Conservation (phyloP, 306 rosid genomes). For the Biancaea sappan region DNA sequence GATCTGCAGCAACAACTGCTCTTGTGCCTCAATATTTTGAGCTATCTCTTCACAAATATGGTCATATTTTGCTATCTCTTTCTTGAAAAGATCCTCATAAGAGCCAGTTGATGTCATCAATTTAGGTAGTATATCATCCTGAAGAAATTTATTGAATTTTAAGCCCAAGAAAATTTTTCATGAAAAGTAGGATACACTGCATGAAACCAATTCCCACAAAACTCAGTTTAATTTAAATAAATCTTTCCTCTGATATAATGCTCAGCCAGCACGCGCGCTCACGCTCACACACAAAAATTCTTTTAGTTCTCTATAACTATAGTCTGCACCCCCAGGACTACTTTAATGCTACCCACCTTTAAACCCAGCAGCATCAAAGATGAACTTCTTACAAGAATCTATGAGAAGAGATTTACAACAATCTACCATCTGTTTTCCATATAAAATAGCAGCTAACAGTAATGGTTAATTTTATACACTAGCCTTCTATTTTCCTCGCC, state of each 20-base stretch:
- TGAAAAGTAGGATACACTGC: constrained; percentile 13
- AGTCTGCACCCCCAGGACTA: not conserved
- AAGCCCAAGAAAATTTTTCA: constrained; percentile 32
- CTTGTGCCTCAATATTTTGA: constrained; percentile 93
- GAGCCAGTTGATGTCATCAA: constrained; percentile 98
- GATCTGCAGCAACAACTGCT: constrained; percentile 87
- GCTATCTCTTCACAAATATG: constrained; percentile 85
- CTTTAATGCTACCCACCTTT: not conserved
- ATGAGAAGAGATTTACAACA: not conserved
- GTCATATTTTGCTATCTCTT: constrained; percentile 91
- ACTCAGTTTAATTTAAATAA: not conserved
- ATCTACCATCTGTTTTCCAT: not conserved
- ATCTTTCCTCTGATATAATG: not conserved
- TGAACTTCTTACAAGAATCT: not conserved
- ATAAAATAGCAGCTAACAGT: not conserved
- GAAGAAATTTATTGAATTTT: constrained; percentile 39
- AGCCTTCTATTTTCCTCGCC: not conserved
- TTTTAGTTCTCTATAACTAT: not conserved
- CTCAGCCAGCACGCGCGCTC: not conserved
- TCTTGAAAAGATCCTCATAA: constrained; percentile 94
- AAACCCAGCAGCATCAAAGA: not conserved
- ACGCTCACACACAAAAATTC: no score
- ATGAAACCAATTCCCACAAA: constrained; percentile 7
- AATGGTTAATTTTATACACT: not conserved
- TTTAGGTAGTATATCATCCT: constrained; percentile 99